A percentile compares a stretch with the other conserved stretches of the same genome.
These are phyloP conservation scores for Bathelium albidoporum DNA, from an alignment of 495 filamentous ascomycete genomes.

Conservation along the genomic window DNA sequence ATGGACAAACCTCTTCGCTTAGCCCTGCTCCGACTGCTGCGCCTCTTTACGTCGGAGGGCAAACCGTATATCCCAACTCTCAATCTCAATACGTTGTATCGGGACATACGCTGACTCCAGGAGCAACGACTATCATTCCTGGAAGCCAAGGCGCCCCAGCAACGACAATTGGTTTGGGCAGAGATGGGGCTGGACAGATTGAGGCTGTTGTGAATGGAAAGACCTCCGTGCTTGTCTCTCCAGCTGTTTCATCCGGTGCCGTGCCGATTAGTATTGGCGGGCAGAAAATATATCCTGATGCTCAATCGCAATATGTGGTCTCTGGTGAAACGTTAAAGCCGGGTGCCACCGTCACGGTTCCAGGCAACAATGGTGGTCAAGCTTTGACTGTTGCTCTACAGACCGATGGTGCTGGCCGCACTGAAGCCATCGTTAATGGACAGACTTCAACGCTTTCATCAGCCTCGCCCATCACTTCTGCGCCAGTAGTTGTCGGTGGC, in stretches of 20 bases:
- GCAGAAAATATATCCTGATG: background rate
- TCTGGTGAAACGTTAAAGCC: slow-evolving; percentile 1
- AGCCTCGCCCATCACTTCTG: background rate
- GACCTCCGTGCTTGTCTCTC: background rate
- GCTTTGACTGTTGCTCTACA: background rate
- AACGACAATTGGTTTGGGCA: background rate
- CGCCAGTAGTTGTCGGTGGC: background rate
- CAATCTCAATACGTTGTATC: background rate
- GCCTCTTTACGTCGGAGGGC: background rate
- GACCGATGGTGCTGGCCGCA: background rate
- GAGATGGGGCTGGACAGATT: background rate
- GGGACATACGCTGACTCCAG: background rate
- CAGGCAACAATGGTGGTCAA: background rate
- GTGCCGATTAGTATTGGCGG: background rate
- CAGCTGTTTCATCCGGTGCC: background rate
- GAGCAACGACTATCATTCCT: background rate
- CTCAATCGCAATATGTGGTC: slow-evolving; percentile 3
- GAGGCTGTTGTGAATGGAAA: background rate
- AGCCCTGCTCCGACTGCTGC: background rate
- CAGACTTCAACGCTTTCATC: background rate
- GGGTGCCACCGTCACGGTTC: slow-evolving; percentile 4
- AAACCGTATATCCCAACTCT: background rate
- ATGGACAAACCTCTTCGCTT: background rate
- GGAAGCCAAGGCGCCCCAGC: background rate
- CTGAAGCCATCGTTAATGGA: background rate